Evolutionary conservation across 2,329 filamentous ascomycete genomes (phyloP).

Genomic region (Lecanicillium sp.): DNA sequence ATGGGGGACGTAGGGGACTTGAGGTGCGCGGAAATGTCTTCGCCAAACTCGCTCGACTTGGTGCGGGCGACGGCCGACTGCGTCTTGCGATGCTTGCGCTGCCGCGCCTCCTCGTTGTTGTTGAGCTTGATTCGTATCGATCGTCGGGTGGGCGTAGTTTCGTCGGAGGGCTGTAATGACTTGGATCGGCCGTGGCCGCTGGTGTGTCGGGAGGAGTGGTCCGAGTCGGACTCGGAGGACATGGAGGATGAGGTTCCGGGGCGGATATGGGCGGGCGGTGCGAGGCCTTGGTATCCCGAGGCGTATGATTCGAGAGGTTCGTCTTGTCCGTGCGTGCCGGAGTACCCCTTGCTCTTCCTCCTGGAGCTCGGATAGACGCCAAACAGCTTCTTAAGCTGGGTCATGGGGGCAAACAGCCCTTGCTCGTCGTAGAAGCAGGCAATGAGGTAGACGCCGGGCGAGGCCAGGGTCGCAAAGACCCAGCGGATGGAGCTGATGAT

Average conservation of each 20-base stretch:
- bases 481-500: conserved; percentile 71
- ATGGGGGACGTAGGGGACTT: conserved; percentile 90
- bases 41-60: conserved; percentile 30
- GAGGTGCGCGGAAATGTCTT: conserved; percentile 65
- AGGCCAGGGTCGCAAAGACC: conserved; percentile 69
- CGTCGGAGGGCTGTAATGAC: conserved; percentile 51
- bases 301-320: conserved; percentile 14
- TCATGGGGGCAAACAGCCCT: conserved; percentile 70
- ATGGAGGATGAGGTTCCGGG: conserved; percentile 50
- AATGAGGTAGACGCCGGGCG: conserved; percentile 75
- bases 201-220: conserved; percentile 28
- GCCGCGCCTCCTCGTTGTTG: conserved; percentile 66
- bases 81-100: conserved; percentile 62
- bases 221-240: conserved; percentile 65
- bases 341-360: conserved; percentile 24
- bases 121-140: conserved; percentile 89
- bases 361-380: conserved; percentile 23
- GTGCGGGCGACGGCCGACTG: conserved; percentile 39
- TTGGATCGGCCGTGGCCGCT: conserved; percentile 55
- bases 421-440: conserved; percentile 77
- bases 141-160: conserved; percentile 57
- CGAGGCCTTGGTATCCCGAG: conserved; percentile 19
- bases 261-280: conserved; percentile 16
- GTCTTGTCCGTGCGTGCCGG: conserved; percentile 33
- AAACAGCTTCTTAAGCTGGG: conserved; percentile 62